These are phyloP conservation scores for Westerdykella sp. DNA, from an alignment of 2,329 filamentous ascomycete genomes.

Conservation along the genomic window DNA sequence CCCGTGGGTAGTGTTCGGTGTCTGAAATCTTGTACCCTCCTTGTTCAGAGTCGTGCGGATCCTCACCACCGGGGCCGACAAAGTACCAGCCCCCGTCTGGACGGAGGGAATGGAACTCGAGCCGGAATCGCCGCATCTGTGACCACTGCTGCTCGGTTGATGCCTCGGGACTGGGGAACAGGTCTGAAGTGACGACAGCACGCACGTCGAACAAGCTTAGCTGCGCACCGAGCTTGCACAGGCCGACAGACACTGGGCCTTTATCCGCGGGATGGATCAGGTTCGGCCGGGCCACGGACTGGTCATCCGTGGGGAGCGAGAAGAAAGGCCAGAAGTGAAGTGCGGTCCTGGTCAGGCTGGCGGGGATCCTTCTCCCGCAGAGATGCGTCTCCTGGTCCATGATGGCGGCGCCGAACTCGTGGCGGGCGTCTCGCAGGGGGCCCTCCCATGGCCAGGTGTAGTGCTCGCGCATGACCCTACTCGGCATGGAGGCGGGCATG, in stretches of 20 bases:
- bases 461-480: slow-evolving; percentile 8
- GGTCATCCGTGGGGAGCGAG: slow-evolving; percentile 3
- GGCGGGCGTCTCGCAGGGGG: slow-evolving; percentile 9
- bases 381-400: slow-evolving; percentile 8
- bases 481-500: slow-evolving; percentile 7
- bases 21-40: slow-evolving; percentile 11
- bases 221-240: slow-evolving; percentile 7
- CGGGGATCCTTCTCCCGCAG: slow-evolving; percentile 6
- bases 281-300: slow-evolving; percentile 8
- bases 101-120: slow-evolving; percentile 11
- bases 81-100: slow-evolving; percentile 13
- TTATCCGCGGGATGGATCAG: slow-evolving; percentile 9
- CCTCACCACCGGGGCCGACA: slow-evolving; percentile 8
- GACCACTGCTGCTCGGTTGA: slow-evolving; percentile 8
- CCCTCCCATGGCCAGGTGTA: slow-evolving; percentile 10
- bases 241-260: slow-evolving; percentile 7
- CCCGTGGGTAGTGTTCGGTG: slow-evolving; percentile 6
- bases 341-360: slow-evolving; percentile 7
- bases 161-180: slow-evolving; percentile 6
- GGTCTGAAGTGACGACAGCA: slow-evolving; percentile 7
- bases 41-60: slow-evolving; percentile 11
- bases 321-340: slow-evolving; percentile 9
- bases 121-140: slow-evolving; percentile 11
- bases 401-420: slow-evolving; percentile 11
- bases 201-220: slow-evolving; percentile 8